Evolutionary conservation across 2,329 filamentous ascomycete genomes (phyloP).

Genomic region (Fusarium irregulare): DNA sequence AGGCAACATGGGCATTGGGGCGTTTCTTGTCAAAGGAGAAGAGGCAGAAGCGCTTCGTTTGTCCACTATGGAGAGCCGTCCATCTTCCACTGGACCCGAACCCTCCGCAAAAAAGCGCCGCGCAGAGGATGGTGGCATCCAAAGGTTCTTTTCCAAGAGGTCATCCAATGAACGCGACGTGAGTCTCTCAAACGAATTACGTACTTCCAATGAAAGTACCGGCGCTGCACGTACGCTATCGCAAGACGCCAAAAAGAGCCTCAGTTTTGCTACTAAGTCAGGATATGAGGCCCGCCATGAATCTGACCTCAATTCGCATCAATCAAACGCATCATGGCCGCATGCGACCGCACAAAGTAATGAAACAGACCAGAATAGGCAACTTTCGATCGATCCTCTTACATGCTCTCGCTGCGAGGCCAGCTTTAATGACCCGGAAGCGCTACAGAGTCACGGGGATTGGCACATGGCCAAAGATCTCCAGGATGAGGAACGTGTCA

Average conservation of each 20-base stretch:
- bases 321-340: slow-evolving; percentile 18
- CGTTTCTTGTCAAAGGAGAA: slow-evolving; percentile 83
- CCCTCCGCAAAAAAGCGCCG: slow-evolving; percentile 49
- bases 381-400: slow-evolving; percentile 54
- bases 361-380: slow-evolving; percentile 40
- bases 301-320: slow-evolving; percentile 21
- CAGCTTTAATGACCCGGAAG: slow-evolving; percentile 66
- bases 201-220: neutral
- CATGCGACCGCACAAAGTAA: slow-evolving; percentile 28
- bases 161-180: slow-evolving; percentile 46
- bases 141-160: slow-evolving; percentile 66
- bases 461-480: slow-evolving; percentile 95
- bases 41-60: slow-evolving; percentile 61
- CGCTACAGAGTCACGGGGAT: slow-evolving; percentile 82
- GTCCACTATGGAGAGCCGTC: slow-evolving; percentile 36
- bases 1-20: slow-evolving; percentile 86
- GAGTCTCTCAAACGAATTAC: slow-evolving; percentile 38
- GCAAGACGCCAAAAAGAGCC: slow-evolving; percentile 13
- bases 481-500: slow-evolving; percentile 71
- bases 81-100: slow-evolving; percentile 37
- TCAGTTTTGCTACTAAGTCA: slow-evolving; percentile 17
- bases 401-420: slow-evolving; percentile 74
- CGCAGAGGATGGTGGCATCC: slow-evolving; percentile 63
- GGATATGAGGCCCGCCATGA: slow-evolving; percentile 33
- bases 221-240: slow-evolving; percentile 10